Conservation (phyloP, 2,329 filamentous ascomycete species). For the Phaeosphaeria sp. region DNA sequence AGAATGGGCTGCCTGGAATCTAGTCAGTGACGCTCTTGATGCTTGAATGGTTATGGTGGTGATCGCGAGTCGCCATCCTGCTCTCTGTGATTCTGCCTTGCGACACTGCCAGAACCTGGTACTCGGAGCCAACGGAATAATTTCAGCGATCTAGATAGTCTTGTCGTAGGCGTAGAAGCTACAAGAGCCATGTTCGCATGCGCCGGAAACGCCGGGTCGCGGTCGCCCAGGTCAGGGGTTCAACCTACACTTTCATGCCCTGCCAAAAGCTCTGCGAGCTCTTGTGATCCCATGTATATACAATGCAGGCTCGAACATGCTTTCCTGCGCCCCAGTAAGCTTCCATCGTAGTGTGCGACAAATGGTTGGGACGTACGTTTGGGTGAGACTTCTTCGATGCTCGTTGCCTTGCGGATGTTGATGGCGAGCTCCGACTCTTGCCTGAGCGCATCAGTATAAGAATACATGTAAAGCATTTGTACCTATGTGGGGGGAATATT, state of each 20-base stretch:
- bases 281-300: slow-evolving; percentile 99
- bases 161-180: neutral
- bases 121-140: neutral
- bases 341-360: slow-evolving; percentile 9
- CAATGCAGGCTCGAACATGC: slow-evolving; percentile 97
- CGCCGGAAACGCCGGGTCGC: neutral
- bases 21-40: slow-evolving; percentile 17
- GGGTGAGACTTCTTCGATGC: slow-evolving; percentile 70
- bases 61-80: neutral
- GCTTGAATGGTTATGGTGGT: neutral
- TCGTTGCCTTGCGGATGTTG: slow-evolving; percentile 72
- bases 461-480: too few species aligned
- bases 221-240: slow-evolving; percentile 3
- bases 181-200: neutral
- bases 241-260: slow-evolving; percentile 93
- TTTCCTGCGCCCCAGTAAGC: slow-evolving; percentile 64
- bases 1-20: slow-evolving; percentile 86
- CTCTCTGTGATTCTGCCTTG: neutral
- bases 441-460: slow-evolving; percentile 39
- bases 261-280: slow-evolving; percentile 88
- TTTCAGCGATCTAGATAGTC: neutral
- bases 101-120: neutral
- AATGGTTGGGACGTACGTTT: slow-evolving; percentile 60
- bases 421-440: slow-evolving; percentile 69
- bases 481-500: neutral